Conservation (phyloP, 2,329 filamentous ascomycete species). For the Monosporascus sp. region DNA sequence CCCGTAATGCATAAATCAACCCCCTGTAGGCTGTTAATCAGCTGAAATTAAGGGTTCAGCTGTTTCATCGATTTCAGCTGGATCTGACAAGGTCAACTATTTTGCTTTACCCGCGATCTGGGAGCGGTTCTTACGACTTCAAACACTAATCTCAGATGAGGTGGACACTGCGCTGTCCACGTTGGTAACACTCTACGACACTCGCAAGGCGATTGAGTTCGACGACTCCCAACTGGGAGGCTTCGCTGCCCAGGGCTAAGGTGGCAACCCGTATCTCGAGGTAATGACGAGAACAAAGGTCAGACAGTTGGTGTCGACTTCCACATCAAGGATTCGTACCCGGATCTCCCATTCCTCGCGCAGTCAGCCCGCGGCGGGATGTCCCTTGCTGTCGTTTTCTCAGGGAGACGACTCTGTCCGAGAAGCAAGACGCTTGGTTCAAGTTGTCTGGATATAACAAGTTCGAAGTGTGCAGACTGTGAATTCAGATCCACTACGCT, state of each 20-base stretch:
- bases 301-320: background rate
- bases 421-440: background rate
- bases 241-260: background rate
- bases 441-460: background rate
- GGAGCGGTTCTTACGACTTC: too few species aligned
- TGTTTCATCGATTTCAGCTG: too few species aligned
- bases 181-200: background rate
- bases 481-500: too few species aligned
- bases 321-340: background rate
- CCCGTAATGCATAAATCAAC: too few species aligned
- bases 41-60: too few species aligned
- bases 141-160: too few species aligned
- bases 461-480: too few species aligned
- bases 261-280: background rate
- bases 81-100: too few species aligned
- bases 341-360: background rate
- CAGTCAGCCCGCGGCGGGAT: constrained; percentile 1
- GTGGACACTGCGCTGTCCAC: background rate
- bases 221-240: constrained; percentile 2
- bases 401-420: background rate
- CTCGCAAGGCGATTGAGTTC: constrained; percentile 2
- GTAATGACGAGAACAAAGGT: background rate
- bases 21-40: too few species aligned
- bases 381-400: constrained; percentile 1
- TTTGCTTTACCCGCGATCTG: too few species aligned